These are phyloP conservation scores for Discostella pseudostelligera DNA, from an alignment of 108 stramenopile genomes.

Conservation along the genomic window DNA sequence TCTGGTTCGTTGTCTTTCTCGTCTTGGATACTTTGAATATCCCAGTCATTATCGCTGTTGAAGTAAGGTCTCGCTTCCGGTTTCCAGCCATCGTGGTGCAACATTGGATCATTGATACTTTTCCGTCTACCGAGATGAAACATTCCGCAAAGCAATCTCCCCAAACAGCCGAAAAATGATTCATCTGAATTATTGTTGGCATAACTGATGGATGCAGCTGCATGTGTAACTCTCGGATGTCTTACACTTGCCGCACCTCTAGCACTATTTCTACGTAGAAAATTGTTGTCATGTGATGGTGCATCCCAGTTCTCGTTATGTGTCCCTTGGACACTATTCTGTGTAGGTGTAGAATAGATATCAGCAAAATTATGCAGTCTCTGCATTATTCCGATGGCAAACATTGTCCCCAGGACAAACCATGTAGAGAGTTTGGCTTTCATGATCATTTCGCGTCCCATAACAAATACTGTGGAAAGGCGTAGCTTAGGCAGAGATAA, in stretches of 20 bases:
- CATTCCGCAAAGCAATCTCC: neutral
- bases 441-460: neutral
- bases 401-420: neutral
- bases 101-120: constrained; percentile 15
- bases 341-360: no score
- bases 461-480: neutral
- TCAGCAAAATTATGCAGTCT: neutral
- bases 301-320: neutral
- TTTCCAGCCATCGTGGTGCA: constrained; percentile 16
- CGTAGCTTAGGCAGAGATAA: neutral
- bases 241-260: neutral
- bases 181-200: neutral
- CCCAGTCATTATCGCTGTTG: neutral
- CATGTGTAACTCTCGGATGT: neutral
- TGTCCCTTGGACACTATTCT: neutral
- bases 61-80: neutral
- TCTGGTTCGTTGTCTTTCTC: neutral
- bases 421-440: neutral
- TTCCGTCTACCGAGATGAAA: neutral
- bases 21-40: neutral
- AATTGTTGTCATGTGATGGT: neutral
- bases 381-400: neutral
- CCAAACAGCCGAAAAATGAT: neutral
- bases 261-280: neutral
- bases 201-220: neutral